Evolutionary conservation across 768 basidiomycete genomes (phyloP), one percentile per base, ranked within the genome.

Genomic region (Pluteus cervinus): DNA sequence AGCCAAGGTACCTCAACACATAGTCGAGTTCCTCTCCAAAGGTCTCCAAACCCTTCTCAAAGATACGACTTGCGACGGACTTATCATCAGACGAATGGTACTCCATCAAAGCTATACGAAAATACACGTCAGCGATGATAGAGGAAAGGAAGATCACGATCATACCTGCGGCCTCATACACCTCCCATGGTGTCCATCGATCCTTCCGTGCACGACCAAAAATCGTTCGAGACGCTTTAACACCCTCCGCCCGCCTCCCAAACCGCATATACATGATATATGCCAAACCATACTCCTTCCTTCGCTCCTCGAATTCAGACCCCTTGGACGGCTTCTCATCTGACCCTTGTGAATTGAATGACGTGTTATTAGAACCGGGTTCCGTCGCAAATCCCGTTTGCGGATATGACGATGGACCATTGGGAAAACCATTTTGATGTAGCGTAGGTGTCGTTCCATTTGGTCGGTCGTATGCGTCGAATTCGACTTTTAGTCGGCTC

Each of bases 191-290:
- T 2, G 75, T 75, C 75, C 73, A 86, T 31, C 71, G 71, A 47
- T 73, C 71, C 52, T 79, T 86, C 47, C 92, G 71, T 8, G 91
- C 89, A 58, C 82, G 84, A 14, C 73, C 75, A 50, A 98, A 98
- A 5, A 91, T 63, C 1, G 69, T 66, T 39, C 93, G 68, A 26
- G 85, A 81, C 3, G 81, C 67, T 58, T 86, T 86, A 48, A 89
- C 74, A 14, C 88, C 88, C 66, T 94, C 89, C 4, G 92, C 80
- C 29, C 96, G 72, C 44, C 88, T 66, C 9, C 83, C 84, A 51
- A 93, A 97, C 7, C 94, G 74, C 83, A 98, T 94, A 55, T 93
- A 91, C 71, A 90, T 82, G 54, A 76, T 92, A 73, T 74, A 86
- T 10, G 78, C 89, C 24, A 89, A 67, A 6, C 81, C 79, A 54